These are phyloP conservation scores for Sordariomycetes sp. DNA, from an alignment of 2,329 filamentous ascomycete genomes.

Conservation along the genomic window DNA sequence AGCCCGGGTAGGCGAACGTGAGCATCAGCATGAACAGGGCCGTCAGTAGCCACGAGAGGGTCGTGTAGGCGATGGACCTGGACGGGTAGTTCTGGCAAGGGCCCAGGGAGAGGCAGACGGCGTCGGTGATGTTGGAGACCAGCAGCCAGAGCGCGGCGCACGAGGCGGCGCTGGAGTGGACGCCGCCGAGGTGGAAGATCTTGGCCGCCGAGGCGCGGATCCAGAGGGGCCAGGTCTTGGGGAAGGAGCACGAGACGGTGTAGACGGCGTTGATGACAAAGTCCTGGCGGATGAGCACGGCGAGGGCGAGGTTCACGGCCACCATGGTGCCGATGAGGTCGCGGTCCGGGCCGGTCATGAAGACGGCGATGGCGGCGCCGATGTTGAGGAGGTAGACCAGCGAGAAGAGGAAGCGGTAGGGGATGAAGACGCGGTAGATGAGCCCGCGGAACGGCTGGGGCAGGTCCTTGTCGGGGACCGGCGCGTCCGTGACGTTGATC, in stretches of 20 bases:
- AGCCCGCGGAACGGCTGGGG: conserved; percentile 26
- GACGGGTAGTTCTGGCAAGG: conserved; percentile 16
- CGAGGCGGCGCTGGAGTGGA: conserved; percentile 38
- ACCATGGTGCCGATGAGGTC: conserved; percentile 29
- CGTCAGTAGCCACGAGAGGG: conserved; percentile 47
- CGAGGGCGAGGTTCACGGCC: conserved; percentile 35
- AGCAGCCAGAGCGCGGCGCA: conserved; percentile 39
- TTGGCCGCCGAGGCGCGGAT: conserved; percentile 36
- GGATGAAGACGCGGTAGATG: conserved; percentile 34
- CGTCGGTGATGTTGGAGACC: conserved; percentile 26
- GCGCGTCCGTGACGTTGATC: conserved; percentile 10
- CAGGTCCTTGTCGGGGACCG: conserved; percentile 28
- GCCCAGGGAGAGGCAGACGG: conserved; percentile 13
- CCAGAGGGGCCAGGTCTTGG: conserved; percentile 32
- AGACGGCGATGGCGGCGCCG: conserved; percentile 31
- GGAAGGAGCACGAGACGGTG: conserved; percentile 30
- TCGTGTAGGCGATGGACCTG: conserved; percentile 29
- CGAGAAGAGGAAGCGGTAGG: conserved; percentile 47
- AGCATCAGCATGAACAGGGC: conserved; percentile 49
- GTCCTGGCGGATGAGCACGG: conserved; percentile 43
- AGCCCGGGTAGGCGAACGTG: conserved; percentile 49
- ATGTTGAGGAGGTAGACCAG: conserved; percentile 39
- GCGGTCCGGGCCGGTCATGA: conserved; percentile 20
- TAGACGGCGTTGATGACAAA: conserved; percentile 41
- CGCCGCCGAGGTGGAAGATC: conserved; percentile 40